Percentiles rank a stretch among this genome's conserved stretches.
These are phyloP conservation scores for Sutorius eximius DNA, from an alignment of 1,284 basidiomycete genomes.

Conservation along the genomic window DNA sequence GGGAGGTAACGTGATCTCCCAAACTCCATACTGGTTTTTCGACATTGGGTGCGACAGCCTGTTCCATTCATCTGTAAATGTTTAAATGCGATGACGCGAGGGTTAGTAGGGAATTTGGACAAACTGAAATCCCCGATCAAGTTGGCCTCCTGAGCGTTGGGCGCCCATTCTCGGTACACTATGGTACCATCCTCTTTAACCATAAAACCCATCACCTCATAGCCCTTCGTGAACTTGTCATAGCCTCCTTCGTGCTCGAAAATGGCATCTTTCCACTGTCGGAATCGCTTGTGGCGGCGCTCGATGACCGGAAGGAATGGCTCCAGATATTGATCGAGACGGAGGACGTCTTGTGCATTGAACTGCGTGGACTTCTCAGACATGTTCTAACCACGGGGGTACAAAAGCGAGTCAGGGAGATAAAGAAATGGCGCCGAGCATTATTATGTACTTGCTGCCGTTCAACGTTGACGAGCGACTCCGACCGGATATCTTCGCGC, in stretches of 20 bases:
- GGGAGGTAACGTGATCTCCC: constrained; percentile 84
- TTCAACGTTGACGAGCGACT: neutral
- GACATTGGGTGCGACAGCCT: constrained; percentile 83
- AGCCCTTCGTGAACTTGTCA: constrained; percentile 86
- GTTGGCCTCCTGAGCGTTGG: constrained; percentile 79
- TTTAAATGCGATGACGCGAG: neutral
- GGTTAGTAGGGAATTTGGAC: constrained; percentile 34
- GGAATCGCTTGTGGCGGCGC: constrained; percentile 70
- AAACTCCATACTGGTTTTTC: constrained; percentile 89
- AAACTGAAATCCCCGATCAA: constrained; percentile 96
- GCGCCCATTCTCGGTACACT: constrained; percentile 94
- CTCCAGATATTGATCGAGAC: constrained; percentile 73
- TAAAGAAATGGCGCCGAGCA: constrained; percentile 8
- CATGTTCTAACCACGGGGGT: constrained; percentile 14
- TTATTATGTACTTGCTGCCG: constrained; percentile 6
- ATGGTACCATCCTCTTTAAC: constrained; percentile 70
- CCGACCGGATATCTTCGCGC: neutral
- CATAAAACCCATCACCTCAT: constrained; percentile 84
- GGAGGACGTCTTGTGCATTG: constrained; percentile 55
- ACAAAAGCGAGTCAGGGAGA: constrained; percentile 9
- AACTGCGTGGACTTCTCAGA: constrained; percentile 44
- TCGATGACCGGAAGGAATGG: constrained; percentile 73
- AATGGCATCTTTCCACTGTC: constrained; percentile 75
- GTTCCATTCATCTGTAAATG: constrained; percentile 80
- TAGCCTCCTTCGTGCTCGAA: constrained; percentile 83